Conservation (phyloP, 2,329 filamentous ascomycete genomes). For the Cladosporium velox region DNA sequence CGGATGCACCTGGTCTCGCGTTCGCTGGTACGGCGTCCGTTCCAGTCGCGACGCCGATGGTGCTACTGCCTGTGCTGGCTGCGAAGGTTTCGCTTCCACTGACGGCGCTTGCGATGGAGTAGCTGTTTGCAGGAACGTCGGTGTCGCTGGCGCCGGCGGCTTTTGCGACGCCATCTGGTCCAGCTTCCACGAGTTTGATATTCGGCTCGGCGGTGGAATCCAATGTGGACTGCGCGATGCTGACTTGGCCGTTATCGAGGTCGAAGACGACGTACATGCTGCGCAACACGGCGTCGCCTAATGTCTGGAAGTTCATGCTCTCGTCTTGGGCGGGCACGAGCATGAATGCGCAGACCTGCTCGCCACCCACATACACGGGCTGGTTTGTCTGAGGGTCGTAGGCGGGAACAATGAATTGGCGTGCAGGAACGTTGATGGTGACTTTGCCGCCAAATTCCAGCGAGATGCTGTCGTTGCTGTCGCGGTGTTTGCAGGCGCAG, state of each 20-base stretch:
- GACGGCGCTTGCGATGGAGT: conserved; percentile 29
- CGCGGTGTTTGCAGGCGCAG: conserved; percentile 31
- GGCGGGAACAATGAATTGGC: conserved; percentile 35
- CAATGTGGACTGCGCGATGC: conserved; percentile 36
- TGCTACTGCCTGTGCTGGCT: conserved; percentile 28
- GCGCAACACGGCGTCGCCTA: conserved; percentile 37
- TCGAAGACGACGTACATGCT: conserved; percentile 41
- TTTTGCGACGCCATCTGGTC: conserved; percentile 32
- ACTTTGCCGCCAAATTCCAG: conserved; percentile 34
- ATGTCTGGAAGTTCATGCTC: conserved; percentile 27
- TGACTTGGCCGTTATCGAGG: conserved; percentile 39
- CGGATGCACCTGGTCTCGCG: conserved; percentile 21
- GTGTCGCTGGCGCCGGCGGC: conserved; percentile 28
- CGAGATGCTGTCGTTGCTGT: conserved; percentile 30
- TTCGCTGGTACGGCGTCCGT: conserved; percentile 33
- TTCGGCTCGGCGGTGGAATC: conserved; percentile 29
- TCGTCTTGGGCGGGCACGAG: conserved; percentile 24
- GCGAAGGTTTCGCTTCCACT: conserved; percentile 27
- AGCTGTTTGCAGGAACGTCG: conserved; percentile 23
- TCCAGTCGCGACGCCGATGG: conserved; percentile 36
- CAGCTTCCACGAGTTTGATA: conserved; percentile 33
- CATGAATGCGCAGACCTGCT: conserved; percentile 33
- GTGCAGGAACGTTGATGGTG: conserved; percentile 33
- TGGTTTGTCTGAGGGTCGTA: conserved; percentile 32
- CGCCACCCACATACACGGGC: conserved; percentile 25